These are phyloP conservation scores for Pinus tabuliformis DNA, from an alignment of 75 land plant genomes.

Conservation along the genomic window DNA sequence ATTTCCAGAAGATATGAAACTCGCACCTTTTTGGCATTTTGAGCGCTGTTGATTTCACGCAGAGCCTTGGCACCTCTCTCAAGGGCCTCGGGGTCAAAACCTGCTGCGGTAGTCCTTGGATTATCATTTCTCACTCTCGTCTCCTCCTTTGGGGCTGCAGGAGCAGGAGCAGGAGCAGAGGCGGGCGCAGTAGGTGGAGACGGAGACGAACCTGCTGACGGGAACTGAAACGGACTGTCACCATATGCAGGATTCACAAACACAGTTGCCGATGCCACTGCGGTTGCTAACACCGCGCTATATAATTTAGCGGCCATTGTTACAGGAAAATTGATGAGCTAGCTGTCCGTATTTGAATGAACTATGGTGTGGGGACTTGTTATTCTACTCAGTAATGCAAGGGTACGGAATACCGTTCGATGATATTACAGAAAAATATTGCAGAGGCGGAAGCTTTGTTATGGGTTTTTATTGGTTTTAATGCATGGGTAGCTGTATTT, in stretches of 20 bases:
- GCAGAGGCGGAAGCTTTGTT: not conserved
- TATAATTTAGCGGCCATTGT: conserved; percentile 1
- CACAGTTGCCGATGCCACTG: conserved; percentile 35
- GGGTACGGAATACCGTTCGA: not conserved
- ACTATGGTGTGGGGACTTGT: too few species aligned
- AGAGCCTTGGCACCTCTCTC: conserved; percentile 91
- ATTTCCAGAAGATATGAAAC: not conserved
- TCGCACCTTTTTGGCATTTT: conserved; percentile 56
- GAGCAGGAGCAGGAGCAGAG: conserved; percentile 12
- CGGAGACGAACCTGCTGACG: not conserved
- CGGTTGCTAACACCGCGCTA: conserved; percentile 1
- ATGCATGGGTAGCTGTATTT: not conserved
- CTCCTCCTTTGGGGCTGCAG: conserved; percentile 13
- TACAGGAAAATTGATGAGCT: not conserved
- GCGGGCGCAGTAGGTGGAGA: conserved; percentile 4
- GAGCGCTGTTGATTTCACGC: conserved; percentile 73
- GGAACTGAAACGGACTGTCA: conserved; percentile 42
- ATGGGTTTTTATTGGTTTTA: not conserved
- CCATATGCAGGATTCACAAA: conserved; percentile 29
- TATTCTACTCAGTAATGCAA: not conserved
- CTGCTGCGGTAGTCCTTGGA: conserved; percentile 86
- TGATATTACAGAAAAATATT: not conserved
- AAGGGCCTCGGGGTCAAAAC: conserved; percentile 83
- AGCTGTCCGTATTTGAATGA: not conserved
- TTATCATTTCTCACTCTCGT: conserved; percentile 58